Conservation (phyloP, 164 flowering plant species). For the Macadamia tetraphylla region DNA sequence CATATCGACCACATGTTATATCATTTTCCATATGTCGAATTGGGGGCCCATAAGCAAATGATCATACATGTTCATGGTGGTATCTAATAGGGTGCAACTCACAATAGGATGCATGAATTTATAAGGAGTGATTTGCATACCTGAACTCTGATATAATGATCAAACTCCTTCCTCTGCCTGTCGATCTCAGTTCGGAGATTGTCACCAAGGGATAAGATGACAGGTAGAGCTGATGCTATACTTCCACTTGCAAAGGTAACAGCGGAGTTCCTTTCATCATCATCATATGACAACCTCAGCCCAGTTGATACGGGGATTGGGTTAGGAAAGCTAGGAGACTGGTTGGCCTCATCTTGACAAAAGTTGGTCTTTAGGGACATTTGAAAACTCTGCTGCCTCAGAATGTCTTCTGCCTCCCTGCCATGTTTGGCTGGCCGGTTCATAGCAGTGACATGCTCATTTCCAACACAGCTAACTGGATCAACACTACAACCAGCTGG, state of each 20-base stretch:
- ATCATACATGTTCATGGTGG: too few relatives aligned
- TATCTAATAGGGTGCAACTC: too few relatives aligned
- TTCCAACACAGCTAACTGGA: conserved; percentile 59
- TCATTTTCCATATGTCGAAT: too few relatives aligned
- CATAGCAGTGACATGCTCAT: conserved; percentile 37
- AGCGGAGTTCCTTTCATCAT: conserved; percentile 76
- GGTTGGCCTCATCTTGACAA: conserved; percentile 52
- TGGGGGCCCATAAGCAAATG: not conserved
- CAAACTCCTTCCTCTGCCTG: conserved; percentile 69
- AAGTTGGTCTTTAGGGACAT: conserved; percentile 53
- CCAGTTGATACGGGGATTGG: conserved; percentile 77
- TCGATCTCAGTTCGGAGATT: conserved; percentile 52
- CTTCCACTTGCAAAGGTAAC: conserved; percentile 71
- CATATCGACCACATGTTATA: too few relatives aligned
- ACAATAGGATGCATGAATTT: not conserved
- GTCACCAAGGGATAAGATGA: conserved; percentile 45
- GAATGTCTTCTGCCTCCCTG: conserved; percentile 51
- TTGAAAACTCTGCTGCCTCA: conserved; percentile 59
- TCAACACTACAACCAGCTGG: conserved; percentile 53
- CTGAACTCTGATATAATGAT: conserved; percentile 66
- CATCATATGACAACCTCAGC: conserved; percentile 72
- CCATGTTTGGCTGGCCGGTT: conserved; percentile 42
- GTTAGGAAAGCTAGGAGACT: conserved; percentile 41
- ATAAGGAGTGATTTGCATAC: conserved; percentile 19
- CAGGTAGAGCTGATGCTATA: conserved; percentile 45